phyloP scores from a whole-genome alignment of 1,284 basidiomycete genomes.

The Cryptococcus maquisensis region DNA sequence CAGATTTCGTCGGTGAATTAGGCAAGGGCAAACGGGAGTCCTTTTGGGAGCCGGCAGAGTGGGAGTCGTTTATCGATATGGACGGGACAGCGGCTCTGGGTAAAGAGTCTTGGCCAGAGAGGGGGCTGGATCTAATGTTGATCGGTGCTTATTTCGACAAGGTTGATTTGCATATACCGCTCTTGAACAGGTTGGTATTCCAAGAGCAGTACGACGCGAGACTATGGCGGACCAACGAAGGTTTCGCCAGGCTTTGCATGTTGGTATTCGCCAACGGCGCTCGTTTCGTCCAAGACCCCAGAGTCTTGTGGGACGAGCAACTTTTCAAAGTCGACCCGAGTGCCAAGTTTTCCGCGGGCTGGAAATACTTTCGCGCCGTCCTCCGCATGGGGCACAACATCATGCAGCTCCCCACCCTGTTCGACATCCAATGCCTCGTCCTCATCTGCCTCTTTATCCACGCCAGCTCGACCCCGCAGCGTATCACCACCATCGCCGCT shows the following conservation, averaged over 20 bases:
- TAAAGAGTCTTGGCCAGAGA: constrained; percentile 42
- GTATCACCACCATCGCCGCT: constrained; percentile 66
- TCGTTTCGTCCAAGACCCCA: constrained; percentile 55
- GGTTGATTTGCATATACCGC: constrained; percentile 61
- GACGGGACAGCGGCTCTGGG: constrained; percentile 36
- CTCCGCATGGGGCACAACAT: constrained; percentile 55
- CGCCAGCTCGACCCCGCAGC: constrained; percentile 63
- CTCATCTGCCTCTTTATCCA: constrained; percentile 50
- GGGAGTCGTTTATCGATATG: constrained; percentile 44
- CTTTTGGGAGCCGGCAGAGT: constrained; percentile 48
- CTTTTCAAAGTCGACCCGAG: constrained; percentile 22
- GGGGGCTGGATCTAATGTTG: constrained; percentile 59
- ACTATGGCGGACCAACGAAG: constrained; percentile 57
- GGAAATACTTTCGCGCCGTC: constrained; percentile 69
- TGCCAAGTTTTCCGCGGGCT: constrained; percentile 59
- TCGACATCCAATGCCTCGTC: constrained; percentile 65
- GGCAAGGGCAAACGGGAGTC: constrained; percentile 30
- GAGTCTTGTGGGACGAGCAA: too few relatives aligned
- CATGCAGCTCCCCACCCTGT: constrained; percentile 59
- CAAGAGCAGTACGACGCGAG: constrained; percentile 58
- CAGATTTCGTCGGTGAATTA: constrained; percentile 29
- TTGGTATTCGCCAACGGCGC: constrained; percentile 71
- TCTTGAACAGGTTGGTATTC: constrained; percentile 73
- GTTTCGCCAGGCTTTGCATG: constrained; percentile 65
- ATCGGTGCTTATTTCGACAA: constrained; percentile 66